These are phyloP conservation scores for Beauveria scarabaeidicola DNA, from an alignment of 2,329 filamentous ascomycete genomes.

Conservation along the genomic window DNA sequence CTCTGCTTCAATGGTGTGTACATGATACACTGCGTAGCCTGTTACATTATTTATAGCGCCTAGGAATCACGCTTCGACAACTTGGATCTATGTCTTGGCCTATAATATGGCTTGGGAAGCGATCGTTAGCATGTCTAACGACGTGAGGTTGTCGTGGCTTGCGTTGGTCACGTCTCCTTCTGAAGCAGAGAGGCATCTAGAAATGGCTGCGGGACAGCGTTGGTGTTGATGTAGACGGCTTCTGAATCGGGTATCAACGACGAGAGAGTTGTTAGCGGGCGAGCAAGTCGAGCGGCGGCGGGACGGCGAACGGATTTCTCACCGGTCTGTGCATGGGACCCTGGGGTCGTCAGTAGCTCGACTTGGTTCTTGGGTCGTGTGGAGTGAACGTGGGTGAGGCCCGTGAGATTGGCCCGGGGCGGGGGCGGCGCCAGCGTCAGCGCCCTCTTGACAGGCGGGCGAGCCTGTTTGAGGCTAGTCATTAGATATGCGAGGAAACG, in stretches of 20 bases:
- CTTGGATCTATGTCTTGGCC: background rate
- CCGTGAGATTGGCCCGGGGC: background rate
- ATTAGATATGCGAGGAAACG: conserved; percentile 10
- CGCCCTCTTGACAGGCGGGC: conserved; percentile 11
- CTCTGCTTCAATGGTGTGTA: too few relatives aligned
- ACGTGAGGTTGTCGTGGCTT: background rate
- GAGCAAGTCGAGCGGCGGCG: background rate
- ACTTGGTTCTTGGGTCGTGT: conserved; percentile 5
- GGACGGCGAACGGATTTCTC: background rate
- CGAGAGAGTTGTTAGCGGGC: conserved; percentile 2
- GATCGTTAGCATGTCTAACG: background rate
- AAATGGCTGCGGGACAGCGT: conserved; percentile 16
- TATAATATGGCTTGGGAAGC: background rate
- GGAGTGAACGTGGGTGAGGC: conserved; percentile 9
- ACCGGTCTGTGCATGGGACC: conserved; percentile 13
- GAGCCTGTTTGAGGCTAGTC: conserved; percentile 10
- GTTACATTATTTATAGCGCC: too few relatives aligned
- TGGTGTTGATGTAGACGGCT: conserved; percentile 15
- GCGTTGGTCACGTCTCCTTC: background rate
- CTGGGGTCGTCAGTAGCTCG: conserved; percentile 10
- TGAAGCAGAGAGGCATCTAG: conserved; percentile 14
- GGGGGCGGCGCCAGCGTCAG: conserved; percentile 5
- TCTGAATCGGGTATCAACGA: conserved; percentile 8
- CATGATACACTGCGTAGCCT: too few relatives aligned
- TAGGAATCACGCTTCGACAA: background rate